These are phyloP conservation scores for Oehlia diaphana DNA, from an alignment of 192 early-diverging fungal genomes.

Conservation along the genomic window DNA sequence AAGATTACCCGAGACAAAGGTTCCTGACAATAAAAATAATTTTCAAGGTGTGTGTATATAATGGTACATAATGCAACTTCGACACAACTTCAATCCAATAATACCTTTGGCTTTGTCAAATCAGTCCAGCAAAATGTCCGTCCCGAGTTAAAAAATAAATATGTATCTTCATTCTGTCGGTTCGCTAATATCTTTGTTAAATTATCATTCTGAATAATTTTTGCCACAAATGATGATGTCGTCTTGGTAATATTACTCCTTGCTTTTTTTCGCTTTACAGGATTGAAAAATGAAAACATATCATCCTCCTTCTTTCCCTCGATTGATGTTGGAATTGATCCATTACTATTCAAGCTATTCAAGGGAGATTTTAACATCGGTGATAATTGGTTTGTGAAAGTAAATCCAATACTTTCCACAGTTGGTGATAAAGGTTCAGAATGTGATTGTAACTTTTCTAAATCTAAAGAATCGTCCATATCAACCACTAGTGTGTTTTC, in stretches of 20 bases:
- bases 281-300: slow-evolving; percentile 36
- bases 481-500: slow-evolving; percentile 39
- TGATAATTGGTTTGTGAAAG: slow-evolving; percentile 17
- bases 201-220: slow-evolving; percentile 72
- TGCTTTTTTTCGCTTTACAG: slow-evolving; percentile 46
- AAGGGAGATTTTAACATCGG: slow-evolving; percentile 20
- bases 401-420: not conserved
- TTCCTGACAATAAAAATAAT: slow-evolving; percentile 52
- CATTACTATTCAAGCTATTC: slow-evolving; percentile 31
- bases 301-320: slow-evolving; percentile 33
- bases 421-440: slow-evolving; percentile 13
- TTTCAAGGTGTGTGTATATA: too few relatives aligned
- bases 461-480: slow-evolving; percentile 36
- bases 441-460: slow-evolving; percentile 26
- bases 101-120: slow-evolving; percentile 63
- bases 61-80: not conserved
- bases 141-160: slow-evolving; percentile 77
- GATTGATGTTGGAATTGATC: slow-evolving; percentile 28
- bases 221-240: slow-evolving; percentile 69
- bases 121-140: slow-evolving; percentile 73
- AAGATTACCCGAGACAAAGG: slow-evolving; percentile 80
- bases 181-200: slow-evolving; percentile 62
- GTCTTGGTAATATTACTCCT: slow-evolving; percentile 72
- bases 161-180: slow-evolving; percentile 58
- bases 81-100: not conserved